phyloP scores from a whole-genome alignment of 768 basidiomycete species.

The Russula sp. region DNA sequence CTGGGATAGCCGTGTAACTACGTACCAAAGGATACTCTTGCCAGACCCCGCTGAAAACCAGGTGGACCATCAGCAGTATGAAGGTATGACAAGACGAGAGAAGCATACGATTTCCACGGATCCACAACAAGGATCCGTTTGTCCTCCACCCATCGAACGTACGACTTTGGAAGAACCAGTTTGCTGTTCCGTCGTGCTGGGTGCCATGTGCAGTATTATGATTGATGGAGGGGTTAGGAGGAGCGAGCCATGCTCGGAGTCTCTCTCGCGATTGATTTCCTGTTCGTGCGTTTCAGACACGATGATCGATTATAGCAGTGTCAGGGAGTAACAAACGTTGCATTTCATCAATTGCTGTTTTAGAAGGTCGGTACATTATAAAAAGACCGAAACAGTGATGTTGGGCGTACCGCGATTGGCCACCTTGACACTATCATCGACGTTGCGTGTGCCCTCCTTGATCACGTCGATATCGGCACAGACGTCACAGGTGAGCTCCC shows the following conservation, averaged over 20 bases:
- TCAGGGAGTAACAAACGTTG: background rate
- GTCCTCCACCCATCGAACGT: too few species aligned
- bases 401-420: background rate
- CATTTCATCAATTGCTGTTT: background rate
- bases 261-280: background rate
- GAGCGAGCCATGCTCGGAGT: background rate
- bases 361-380: background rate
- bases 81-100: too few species aligned
- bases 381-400: background rate
- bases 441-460: background rate
- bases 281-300: background rate
- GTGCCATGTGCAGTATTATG: background rate
- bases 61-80: background rate
- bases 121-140: too few species aligned
- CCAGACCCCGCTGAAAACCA: slow-evolving; percentile 2
- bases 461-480: background rate
- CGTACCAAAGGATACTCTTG: slow-evolving; percentile 9
- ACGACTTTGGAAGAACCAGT: too few species aligned
- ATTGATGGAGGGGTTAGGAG: background rate
- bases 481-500: background rate
- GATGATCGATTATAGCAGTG: background rate
- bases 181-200: background rate
- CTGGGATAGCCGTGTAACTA: too few species aligned
- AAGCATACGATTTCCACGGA: too few species aligned
- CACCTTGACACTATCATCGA: background rate